Base-by-base conservation (phyloP, 306 rosid genomes). In the Purshia tridentata region DNA sequence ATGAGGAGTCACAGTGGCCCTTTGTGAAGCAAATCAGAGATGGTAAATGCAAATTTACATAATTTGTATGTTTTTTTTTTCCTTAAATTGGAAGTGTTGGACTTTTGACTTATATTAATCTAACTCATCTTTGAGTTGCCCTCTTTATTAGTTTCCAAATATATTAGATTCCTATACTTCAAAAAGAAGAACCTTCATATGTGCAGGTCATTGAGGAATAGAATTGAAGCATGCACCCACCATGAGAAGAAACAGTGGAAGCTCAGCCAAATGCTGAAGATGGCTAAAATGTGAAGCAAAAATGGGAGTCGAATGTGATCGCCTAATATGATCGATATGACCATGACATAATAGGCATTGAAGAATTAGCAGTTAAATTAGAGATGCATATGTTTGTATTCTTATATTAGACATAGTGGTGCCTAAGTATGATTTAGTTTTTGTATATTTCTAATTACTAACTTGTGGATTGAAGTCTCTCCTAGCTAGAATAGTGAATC, bases 1-100 rank as follows among this genome's bases (percentile, higher is more conserved):
- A 86, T 88, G 77, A 93, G 97, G 84, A 85, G 78, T 19, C 69
- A 58, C 48, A 93, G 98, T 47, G 81, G 88, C 72, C 79, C 82
- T 72, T 16, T 84, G 69, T 93, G 85, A 90, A 48, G 59, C 69
- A 48, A 14, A 15, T 16, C 66, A 56, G 3, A 56, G 6, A 39
- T 8, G 77, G 74, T 57, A 42, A 37, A 35, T 69, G 6, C 6
- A 12, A 61, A 10, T 14, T 18, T 12, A 10, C 6, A 29, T 35
- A 19, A 12, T 4, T 51, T 15, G 29, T 19, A 10, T 20, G 35
- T 29, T 29, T 29, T 29, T 29, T 29, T 1, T 29, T 29, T 29
- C 35, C 35, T 29, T 29, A 29, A 29, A 29, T 29, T 29, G 35
- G 35, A 29, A 29, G 35, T 2, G 35, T 29, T 3, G 2, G 2